Evolutionary conservation across 345 rosid genomes (phyloP).

Genomic region (Carallia brachiata): DNA sequence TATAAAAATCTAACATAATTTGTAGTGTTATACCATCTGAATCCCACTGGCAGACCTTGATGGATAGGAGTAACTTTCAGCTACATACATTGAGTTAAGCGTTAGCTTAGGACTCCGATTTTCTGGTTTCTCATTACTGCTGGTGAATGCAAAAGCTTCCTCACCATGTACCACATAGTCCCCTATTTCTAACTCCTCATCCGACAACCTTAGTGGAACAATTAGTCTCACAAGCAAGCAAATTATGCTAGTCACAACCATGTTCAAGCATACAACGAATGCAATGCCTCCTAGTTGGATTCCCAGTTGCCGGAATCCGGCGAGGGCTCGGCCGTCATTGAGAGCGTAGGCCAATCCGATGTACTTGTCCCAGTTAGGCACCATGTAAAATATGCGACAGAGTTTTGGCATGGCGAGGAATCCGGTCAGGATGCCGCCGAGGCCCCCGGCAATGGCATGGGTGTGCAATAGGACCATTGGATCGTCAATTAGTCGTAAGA

Average conservation of each 20-base stretch:
- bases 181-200: conserved; percentile 29
- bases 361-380: conserved; percentile 42
- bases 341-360: conserved; percentile 40
- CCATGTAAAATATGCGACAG: conserved; percentile 44
- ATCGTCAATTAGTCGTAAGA: conserved; percentile 31
- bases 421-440: conserved; percentile 50
- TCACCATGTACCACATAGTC: conserved; percentile 47
- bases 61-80: conserved; percentile 20
- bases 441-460: conserved; percentile 46
- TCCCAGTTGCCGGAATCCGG: conserved; percentile 44
- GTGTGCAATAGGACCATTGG: conserved; percentile 53
- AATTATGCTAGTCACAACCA: conserved; percentile 32
- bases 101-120: conserved; percentile 9
- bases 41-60: conserved; percentile 21
- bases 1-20: too few relatives aligned
- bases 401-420: conserved; percentile 46
- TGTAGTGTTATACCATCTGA: conserved; percentile 17
- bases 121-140: conserved; percentile 16
- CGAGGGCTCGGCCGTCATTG: conserved; percentile 15
- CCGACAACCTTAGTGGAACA: conserved; percentile 38
- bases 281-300: conserved; percentile 32
- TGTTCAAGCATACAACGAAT: conserved; percentile 38
- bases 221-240: conserved; percentile 32
- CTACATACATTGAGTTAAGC: conserved; percentile 27
- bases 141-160: conserved; percentile 30